These are phyloP conservation scores for Nevesoporus exiguus DNA, from an alignment of 768 basidiomycete genomes.

Conservation along the genomic window DNA sequence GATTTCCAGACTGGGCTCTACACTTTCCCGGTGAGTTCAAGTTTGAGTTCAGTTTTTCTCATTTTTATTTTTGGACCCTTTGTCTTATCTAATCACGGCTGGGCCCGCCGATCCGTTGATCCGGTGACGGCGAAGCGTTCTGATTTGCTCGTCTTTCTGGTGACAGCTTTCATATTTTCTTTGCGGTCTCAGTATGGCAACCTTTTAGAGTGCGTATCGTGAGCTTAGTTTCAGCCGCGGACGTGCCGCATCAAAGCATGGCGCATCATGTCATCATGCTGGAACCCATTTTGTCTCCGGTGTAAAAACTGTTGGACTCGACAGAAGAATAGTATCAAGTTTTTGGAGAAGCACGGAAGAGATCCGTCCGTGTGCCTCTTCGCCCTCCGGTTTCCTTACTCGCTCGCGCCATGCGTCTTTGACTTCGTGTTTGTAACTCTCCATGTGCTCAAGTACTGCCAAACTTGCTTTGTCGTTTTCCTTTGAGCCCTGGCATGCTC, in stretches of 20 bases:
- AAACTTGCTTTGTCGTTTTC: not conserved
- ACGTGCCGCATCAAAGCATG: not conserved
- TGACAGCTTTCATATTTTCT: not conserved
- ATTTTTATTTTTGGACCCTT: too few relatives aligned
- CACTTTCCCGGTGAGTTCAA: constrained; percentile 68
- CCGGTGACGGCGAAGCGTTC: not conserved
- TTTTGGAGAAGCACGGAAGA: constrained; percentile 15
- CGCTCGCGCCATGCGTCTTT: not conserved
- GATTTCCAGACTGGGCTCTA: constrained; percentile 77
- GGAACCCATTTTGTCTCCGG: not conserved
- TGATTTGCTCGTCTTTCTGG: not conserved
- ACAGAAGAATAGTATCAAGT: not conserved
- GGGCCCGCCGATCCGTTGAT: not conserved
- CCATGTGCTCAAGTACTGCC: not conserved
- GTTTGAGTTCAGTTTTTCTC: not conserved
- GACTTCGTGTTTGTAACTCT: not conserved
- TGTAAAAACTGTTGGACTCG: not conserved
- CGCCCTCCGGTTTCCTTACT: not conserved
- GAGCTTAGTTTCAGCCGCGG: not conserved
- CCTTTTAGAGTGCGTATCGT: not conserved
- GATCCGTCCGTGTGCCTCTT: constrained; percentile 24
- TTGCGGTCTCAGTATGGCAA: too few relatives aligned
- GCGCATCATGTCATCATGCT: not conserved
- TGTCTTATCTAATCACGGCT: not conserved
- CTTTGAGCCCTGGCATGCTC: not conserved